Conservation (phyloP, 2,329 filamentous ascomycete species). For the Nothomitra cinnamomea region DNA sequence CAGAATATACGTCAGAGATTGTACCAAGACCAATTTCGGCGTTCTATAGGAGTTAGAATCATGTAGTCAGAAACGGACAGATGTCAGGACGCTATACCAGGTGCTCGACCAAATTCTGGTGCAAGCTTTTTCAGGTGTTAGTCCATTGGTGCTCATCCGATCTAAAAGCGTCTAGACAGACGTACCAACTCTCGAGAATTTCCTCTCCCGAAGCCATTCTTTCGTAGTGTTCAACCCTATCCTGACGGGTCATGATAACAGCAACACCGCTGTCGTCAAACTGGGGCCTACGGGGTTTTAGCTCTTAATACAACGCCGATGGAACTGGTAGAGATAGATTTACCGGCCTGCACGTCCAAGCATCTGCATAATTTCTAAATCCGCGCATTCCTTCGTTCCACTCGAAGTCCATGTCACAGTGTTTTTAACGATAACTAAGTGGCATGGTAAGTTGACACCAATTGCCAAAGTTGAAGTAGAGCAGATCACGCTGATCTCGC, state of each 20-base stretch:
- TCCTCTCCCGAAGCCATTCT: constrained; percentile 58
- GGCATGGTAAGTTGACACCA: constrained; percentile 68
- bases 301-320: background rate
- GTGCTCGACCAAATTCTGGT: constrained; percentile 66
- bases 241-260: constrained; percentile 59
- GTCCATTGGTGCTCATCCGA: background rate
- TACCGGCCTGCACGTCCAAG: constrained; percentile 61
- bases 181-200: constrained; percentile 50
- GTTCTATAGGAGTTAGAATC: constrained; percentile 28
- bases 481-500: constrained; percentile 65
- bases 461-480: constrained; percentile 76
- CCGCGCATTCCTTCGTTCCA: constrained; percentile 51
- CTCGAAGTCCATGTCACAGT: constrained; percentile 47
- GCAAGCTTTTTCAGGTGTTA: constrained; percentile 31
- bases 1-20: constrained; percentile 44
- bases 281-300: constrained; percentile 36
- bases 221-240: constrained; percentile 49
- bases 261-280: constrained; percentile 62
- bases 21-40: constrained; percentile 67
- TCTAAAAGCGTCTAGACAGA: background rate
- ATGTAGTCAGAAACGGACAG: background rate
- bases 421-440: constrained; percentile 70
- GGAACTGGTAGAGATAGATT: background rate
- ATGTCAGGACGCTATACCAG: constrained; percentile 24
- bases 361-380: constrained; percentile 84